Evolutionary conservation across 2,329 filamentous ascomycete species (phyloP), one percentile per base, ranked within the genome.

Genomic region (Trichoderma hamatum): DNA sequence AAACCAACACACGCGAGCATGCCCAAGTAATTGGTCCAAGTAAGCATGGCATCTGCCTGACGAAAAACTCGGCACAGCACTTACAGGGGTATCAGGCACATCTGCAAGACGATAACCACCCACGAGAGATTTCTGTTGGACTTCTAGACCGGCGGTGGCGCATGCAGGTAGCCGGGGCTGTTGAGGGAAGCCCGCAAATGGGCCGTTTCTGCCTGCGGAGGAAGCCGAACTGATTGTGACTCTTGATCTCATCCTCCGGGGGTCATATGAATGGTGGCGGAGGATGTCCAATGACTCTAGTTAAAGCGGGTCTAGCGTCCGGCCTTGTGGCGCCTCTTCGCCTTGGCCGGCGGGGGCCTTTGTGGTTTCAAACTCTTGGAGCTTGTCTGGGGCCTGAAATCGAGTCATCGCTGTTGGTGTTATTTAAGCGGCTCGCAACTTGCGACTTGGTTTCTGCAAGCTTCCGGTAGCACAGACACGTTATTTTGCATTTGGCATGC

Each of bases 401-500:
- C 46, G 46, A 34, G 46, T 32, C 26, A 56, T 56, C 28, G 28
- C 26, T 19, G 52, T 21, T 64, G 61, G 61, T 43, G 54, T 16
- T 59, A 66, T 59, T 34, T 67, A 28, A 67, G 63, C 63, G 39
- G 58, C 52, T 69, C 60, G 61, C 67, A 66, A 66, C 52, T 34
- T 43, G 54, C 69, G 66, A 61, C 66, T 34, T 63, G 59, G 49
- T 68, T 68, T 59, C 66, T 68, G 66, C 58, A 68, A 56, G 49
- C 66, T 68, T 63, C 66, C 66, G 36, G 56, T 61, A 63, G 34
- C 58, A 68, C 56, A 55, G 26, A 62, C 66, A 62, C 51, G 32
- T 55, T 68, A 5, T 21, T 46, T 24, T 63, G 24, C 54, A 28
- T 34, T 69, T 76, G 80, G 78, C 71, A 90, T 90, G 88, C 86